Conservation (phyloP, 305 asterid species). For the Solanum hybrid region DNA sequence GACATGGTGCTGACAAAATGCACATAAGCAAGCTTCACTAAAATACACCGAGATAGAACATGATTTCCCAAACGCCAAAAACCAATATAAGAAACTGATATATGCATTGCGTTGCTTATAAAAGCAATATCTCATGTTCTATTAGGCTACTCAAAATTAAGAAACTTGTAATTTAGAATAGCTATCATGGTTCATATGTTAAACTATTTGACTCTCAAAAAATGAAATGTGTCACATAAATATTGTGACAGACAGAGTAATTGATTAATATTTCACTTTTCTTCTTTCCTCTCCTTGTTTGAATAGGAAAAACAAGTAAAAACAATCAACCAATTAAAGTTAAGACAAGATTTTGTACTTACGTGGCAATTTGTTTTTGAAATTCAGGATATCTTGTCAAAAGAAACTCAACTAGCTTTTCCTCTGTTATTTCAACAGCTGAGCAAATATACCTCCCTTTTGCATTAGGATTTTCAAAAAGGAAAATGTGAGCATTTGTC, state of each 20-base stretch:
- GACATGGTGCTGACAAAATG: no score
- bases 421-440: constrained; percentile 15
- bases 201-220: no score
- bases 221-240: no score
- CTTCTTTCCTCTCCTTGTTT: neutral
- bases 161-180: neutral
- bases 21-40: no score
- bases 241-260: no score
- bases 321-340: neutral
- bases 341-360: neutral
- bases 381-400: constrained; percentile 26
- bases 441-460: constrained; percentile 37
- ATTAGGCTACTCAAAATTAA: neutral
- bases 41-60: no score
- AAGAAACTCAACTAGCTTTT: constrained; percentile 20
- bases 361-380: constrained; percentile 15
- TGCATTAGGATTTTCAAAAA: constrained; percentile 30
- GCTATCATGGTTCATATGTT: neutral
- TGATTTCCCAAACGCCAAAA: no score
- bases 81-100: neutral
- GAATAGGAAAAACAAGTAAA: neutral
- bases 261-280: neutral
- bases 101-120: neutral
- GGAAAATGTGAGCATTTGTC: constrained; percentile 36
- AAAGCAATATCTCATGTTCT: neutral